Evolutionary conservation across 148 eudicot genomes (phyloP).

Genomic region (Spergularia marina): DNA sequence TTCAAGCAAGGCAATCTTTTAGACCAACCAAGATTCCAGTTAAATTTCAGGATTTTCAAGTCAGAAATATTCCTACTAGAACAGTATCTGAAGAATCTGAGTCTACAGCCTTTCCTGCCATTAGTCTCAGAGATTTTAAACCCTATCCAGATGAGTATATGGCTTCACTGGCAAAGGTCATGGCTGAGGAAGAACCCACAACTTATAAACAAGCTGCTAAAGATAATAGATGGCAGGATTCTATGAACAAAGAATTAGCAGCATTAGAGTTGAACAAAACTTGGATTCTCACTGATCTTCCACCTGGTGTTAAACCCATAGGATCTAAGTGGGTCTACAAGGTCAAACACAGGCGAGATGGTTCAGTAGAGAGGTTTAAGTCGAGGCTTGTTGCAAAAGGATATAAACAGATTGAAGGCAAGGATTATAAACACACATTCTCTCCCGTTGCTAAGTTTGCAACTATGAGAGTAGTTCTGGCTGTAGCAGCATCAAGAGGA

Average conservation of each 20-base stretch:
- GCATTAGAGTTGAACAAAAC: not conserved
- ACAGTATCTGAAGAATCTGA: too few species aligned
- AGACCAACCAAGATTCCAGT: too few species aligned
- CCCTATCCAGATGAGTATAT: too few species aligned
- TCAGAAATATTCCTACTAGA: too few species aligned
- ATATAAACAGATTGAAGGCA: not conserved
- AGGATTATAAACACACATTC: not conserved
- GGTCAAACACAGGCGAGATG: not conserved
- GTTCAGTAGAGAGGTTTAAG: not conserved
- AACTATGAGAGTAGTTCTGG: not conserved
- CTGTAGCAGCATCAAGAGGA: too few species aligned
- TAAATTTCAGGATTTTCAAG: too few species aligned
- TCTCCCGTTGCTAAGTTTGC: not conserved
- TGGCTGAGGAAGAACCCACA: not conserved
- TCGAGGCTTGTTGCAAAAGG: not conserved
- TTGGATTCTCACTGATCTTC: not conserved
- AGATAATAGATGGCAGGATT: not conserved
- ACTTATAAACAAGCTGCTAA: not conserved
- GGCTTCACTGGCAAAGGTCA: too few species aligned
- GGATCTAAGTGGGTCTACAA: slow-evolving; percentile 3
- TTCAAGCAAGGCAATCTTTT: too few species aligned
- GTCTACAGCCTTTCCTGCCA: too few species aligned
- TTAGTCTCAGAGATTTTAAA: too few species aligned
- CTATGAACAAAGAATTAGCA: slow-evolving; percentile 1
- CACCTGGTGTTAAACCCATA: not conserved